Evolutionary conservation across 768 basidiomycete species (phyloP).

Genomic region (Strobilomyces confusus): DNA sequence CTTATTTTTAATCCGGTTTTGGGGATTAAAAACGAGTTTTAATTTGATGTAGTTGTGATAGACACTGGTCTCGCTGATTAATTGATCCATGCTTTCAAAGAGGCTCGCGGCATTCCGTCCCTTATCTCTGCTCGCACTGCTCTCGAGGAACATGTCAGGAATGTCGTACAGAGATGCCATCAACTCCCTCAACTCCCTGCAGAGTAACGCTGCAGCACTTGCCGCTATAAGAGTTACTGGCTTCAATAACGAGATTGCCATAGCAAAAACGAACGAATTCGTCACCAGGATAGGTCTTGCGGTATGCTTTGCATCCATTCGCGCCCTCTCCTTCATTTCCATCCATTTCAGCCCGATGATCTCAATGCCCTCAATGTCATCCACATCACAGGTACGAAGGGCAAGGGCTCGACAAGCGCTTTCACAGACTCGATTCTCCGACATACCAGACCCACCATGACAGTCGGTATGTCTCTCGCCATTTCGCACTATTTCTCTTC

Average conservation of each 20-base stretch:
- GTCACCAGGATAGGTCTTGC: constrained; percentile 80
- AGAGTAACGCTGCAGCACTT: constrained; percentile 91
- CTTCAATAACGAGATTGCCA: constrained; percentile 50
- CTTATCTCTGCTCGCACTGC: constrained; percentile 4
- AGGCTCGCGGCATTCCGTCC: constrained; percentile 2
- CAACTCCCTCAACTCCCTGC: constrained; percentile 69
- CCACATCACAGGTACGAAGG: constrained; percentile 97
- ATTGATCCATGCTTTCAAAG: constrained; percentile 5
- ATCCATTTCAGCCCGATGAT: constrained; percentile 58
- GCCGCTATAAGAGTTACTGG: constrained; percentile 79
- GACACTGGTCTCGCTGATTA: background rate
- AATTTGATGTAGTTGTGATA: too few relatives aligned
- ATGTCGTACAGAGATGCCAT: constrained; percentile 69
- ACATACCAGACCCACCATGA: constrained; percentile 68
- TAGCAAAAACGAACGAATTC: constrained; percentile 90
- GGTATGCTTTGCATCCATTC: constrained; percentile 41
- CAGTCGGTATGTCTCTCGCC: constrained; percentile 57
- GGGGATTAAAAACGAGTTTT: too few relatives aligned
- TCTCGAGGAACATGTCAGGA: constrained; percentile 46
- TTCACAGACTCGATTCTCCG: constrained; percentile 86
- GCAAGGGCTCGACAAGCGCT: constrained; percentile 96
- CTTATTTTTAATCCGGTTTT: too few relatives aligned
- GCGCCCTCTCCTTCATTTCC: constrained; percentile 8
- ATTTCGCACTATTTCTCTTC: background rate
- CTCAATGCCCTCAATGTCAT: constrained; percentile 88